A percentile compares a stretch with the other conserved stretches of the same genome.
Evolutionary conservation across 768 basidiomycete species (phyloP).

Genomic region (Trichaptum fuscoviolaceum): DNA sequence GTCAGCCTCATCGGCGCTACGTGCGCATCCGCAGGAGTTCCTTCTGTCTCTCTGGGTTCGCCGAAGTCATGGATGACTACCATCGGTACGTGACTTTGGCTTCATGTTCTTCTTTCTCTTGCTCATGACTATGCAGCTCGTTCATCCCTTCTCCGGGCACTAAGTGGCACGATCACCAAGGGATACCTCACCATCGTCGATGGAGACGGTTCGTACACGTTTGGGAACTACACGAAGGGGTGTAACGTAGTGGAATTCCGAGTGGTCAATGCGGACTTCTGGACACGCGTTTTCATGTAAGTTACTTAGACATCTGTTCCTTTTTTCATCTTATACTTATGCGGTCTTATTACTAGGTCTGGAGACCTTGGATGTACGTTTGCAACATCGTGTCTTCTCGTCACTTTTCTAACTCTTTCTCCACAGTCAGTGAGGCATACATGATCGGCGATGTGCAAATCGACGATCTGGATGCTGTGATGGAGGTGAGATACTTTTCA

Average conservation of each 20-base stretch:
- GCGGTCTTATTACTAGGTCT: slow-evolving; percentile 26
- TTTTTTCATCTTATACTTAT: slow-evolving; percentile 15
- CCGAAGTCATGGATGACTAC: slow-evolving; percentile 44
- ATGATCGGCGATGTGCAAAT: slow-evolving; percentile 69
- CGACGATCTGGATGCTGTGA: slow-evolving; percentile 49
- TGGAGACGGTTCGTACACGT: slow-evolving; percentile 6
- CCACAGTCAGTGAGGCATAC: slow-evolving; percentile 65
- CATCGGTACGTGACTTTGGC: slow-evolving; percentile 34
- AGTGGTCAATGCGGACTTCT: slow-evolving; percentile 57
- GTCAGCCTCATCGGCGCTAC: not conserved
- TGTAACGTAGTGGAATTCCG: slow-evolving; percentile 57
- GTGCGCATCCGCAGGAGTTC: slow-evolving; percentile 15
- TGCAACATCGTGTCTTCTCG: slow-evolving; percentile 7
- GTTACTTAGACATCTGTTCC: slow-evolving; percentile 13
- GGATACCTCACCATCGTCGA: slow-evolving; percentile 9
- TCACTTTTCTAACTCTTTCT: slow-evolving; percentile 6
- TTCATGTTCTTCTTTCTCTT: slow-evolving; percentile 7
- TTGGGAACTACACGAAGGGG: slow-evolving; percentile 39
- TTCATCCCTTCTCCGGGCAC: slow-evolving; percentile 52
- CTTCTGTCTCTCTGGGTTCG: slow-evolving; percentile 40
- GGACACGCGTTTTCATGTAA: slow-evolving; percentile 61
- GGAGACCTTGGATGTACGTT: slow-evolving; percentile 22
- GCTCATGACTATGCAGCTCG: slow-evolving; percentile 37
- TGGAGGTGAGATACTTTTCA: slow-evolving; percentile 43
- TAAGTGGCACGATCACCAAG: slow-evolving; percentile 38